Conservation (phyloP, 179 eudicot genomes). For the Sideroxylon spinosum region DNA sequence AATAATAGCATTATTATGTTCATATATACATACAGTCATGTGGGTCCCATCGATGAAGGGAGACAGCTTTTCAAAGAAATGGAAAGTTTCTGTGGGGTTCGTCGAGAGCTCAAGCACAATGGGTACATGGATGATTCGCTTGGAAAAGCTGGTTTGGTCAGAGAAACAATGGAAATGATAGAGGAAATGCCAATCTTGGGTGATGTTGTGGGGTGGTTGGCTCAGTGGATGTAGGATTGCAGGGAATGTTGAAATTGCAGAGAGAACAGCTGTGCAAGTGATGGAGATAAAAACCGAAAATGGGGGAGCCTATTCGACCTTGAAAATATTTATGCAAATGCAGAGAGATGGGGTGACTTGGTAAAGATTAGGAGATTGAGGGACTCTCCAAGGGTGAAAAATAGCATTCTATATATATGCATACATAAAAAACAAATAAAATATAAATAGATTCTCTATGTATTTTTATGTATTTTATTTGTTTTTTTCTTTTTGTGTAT, state of each 20-base stretch:
- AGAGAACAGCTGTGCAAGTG: conserved; percentile 59
- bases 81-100: conserved; percentile 53
- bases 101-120: conserved; percentile 71
- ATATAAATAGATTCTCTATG: too few species aligned
- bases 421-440: too few species aligned
- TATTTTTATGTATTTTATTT: too few species aligned
- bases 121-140: conserved; percentile 91
- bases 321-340: conserved; percentile 66
- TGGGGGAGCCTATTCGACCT: conserved; percentile 59
- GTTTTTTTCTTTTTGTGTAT: too few species aligned
- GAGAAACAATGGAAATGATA: conserved; percentile 65
- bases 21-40: too few species aligned
- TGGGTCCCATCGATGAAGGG: conserved; percentile 64
- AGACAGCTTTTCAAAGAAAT: conserved; percentile 44
- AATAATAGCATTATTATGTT: too few species aligned
- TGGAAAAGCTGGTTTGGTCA: conserved; percentile 66
- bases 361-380: conserved; percentile 48
- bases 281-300: conserved; percentile 57
- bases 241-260: conserved; percentile 63
- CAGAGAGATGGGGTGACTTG: conserved; percentile 67
- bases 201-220: conserved; percentile 80
- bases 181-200: conserved; percentile 61
- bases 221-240: conserved; percentile 75
- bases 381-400: conserved; percentile 48
- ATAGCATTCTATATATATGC: too few species aligned